phyloP scores from a whole-genome alignment of 2,329 filamentous ascomycete genomes.

The Colletotrichum salicis region DNA sequence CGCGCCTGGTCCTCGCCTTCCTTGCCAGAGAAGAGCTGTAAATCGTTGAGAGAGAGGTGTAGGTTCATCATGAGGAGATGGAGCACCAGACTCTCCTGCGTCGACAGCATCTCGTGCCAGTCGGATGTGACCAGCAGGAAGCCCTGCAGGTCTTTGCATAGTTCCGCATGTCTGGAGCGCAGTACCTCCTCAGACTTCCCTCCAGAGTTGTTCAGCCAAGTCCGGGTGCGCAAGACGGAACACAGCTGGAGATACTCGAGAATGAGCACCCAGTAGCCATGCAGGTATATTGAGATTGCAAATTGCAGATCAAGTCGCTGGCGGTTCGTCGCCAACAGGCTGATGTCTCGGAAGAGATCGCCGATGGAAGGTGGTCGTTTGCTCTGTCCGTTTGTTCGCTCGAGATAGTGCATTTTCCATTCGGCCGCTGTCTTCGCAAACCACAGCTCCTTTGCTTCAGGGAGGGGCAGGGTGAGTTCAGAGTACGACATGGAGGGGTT shows the following conservation, averaged over 20 bases:
- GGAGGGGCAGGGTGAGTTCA: slow-evolving; percentile 74
- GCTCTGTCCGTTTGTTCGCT: slow-evolving; percentile 48
- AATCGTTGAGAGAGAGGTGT: slow-evolving; percentile 71
- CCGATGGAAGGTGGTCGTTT: slow-evolving; percentile 61
- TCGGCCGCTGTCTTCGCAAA: slow-evolving; percentile 69
- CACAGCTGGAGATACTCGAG: slow-evolving; percentile 73
- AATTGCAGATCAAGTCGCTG: slow-evolving; percentile 65
- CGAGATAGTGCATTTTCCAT: slow-evolving; percentile 72
- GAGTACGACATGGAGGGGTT: slow-evolving; percentile 75
- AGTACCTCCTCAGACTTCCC: slow-evolving; percentile 58
- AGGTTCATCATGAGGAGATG: slow-evolving; percentile 71
- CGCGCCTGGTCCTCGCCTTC: slow-evolving; percentile 74
- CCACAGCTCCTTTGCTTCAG: slow-evolving; percentile 72
- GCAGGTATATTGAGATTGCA: slow-evolving; percentile 69
- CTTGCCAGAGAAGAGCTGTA: slow-evolving; percentile 75
- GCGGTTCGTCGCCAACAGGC: slow-evolving; percentile 59
- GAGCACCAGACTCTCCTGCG: slow-evolving; percentile 59
- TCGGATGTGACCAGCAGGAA: slow-evolving; percentile 56
- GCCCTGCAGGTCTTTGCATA: slow-evolving; percentile 65
- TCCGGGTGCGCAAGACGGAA: slow-evolving; percentile 58
- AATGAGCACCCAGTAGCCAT: slow-evolving; percentile 73
- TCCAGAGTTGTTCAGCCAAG: slow-evolving; percentile 54
- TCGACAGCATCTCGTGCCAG: slow-evolving; percentile 55
- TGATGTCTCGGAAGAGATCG: slow-evolving; percentile 67
- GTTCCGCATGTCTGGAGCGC: slow-evolving; percentile 68